Evolutionary conservation across 2,329 filamentous ascomycete species (phyloP), one percentile per base, ranked within the genome.

Genomic region (Fusarium compactum): DNA sequence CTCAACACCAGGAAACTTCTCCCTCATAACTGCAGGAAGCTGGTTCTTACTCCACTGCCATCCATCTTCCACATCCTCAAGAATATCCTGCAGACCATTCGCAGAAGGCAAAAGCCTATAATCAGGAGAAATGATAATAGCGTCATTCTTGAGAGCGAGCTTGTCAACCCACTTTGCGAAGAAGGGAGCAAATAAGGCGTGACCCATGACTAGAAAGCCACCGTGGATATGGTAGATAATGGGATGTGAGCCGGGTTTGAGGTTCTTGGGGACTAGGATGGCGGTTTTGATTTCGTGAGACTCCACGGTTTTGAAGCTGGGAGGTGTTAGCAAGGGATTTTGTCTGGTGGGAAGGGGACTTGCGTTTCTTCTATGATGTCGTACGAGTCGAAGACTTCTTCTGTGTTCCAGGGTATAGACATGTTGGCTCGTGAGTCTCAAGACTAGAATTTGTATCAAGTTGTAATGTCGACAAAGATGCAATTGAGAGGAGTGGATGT

Each of bases 201-300:
- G 67, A 0, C 48, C 75, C 16, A 59, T 68, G 20, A 73, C 64
- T 0, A 78, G 66, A 20, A 74, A 76, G 0, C 76, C 76, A 0
- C 76, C 76, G n/a, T 78, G 76, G 1, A 77, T 51, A 27, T 76
- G 67, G 25, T 66, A 65, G 8, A 76, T 66, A 3, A 76, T 40
- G 0, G 75, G 75, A 40, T 74, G 66, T 1, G n/a, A 24, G 0
- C 73, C 73, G 2, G 72, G 60, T 5, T 72, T 64, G 6, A 77
- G 57, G 18, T 45, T 40, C 30, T 77, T 77, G 18, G 76, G 76
- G 14, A 77, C 55, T 4, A 78, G 48, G 20, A 78, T 48, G 3
- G 71, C 73, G 0, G 73, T 58, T 43, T 71, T 67, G 6, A 76
- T 69, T 2, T 73, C 45, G 25, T 74, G 65, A 2, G 57, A 65